phyloP scores from a whole-genome alignment of 2,329 filamentous ascomycete species.

The Apiospora koreana region DNA sequence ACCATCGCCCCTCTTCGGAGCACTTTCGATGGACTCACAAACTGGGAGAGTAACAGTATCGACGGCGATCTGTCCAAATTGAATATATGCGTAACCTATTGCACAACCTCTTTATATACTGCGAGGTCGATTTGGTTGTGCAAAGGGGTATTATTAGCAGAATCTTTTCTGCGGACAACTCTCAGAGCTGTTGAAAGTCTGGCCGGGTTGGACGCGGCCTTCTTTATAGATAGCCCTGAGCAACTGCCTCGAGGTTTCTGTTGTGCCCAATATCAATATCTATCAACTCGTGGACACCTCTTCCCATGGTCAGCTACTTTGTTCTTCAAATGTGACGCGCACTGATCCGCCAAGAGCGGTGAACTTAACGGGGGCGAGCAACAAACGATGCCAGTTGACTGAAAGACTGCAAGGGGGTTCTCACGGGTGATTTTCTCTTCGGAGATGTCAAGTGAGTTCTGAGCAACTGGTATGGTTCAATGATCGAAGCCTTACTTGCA shows the following conservation, averaged over 20 bases:
- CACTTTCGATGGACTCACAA: neutral
- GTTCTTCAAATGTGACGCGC: neutral
- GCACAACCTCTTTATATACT: neutral
- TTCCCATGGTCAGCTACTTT: neutral
- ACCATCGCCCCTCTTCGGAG: neutral
- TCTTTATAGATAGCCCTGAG: neutral
- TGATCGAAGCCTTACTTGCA: neutral
- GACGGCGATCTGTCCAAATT: neutral
- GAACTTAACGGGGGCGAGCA: neutral
- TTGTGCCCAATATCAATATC: neutral
- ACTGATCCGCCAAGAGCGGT: neutral
- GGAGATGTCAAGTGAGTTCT: neutral
- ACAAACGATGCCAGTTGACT: neutral
- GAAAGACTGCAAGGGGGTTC: neutral
- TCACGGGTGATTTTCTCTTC: neutral
- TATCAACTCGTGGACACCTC: neutral
- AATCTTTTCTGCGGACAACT: neutral
- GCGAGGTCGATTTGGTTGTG: neutral
- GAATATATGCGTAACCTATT: neutral
- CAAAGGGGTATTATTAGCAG: neutral
- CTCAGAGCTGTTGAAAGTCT: no score
- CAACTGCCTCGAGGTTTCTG: neutral
- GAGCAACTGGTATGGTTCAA: neutral
- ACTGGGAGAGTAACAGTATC: neutral
- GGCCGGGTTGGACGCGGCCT: neutral